Base-by-base conservation (phyloP, 2,329 filamentous ascomycete genomes). In the Calonectria honghensis region DNA sequence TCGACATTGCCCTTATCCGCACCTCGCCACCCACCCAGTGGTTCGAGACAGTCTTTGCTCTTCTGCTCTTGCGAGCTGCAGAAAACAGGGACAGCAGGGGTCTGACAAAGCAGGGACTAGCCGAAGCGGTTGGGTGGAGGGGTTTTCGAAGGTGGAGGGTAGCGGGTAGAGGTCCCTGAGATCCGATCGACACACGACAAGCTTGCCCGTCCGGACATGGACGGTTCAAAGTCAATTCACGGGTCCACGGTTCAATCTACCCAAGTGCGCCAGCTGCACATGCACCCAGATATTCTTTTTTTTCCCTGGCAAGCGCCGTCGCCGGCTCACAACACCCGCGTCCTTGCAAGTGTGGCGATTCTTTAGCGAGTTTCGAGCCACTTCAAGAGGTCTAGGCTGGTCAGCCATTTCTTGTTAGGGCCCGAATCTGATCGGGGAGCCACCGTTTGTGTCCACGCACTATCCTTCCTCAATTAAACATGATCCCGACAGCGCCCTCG, bases 111-210 rank as follows among this genome's bases (percentile, higher is more conserved):
- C 76, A 79, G 77, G 79, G 75, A 73, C 76, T 63, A 79, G 73
- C 75, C 75, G 75, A 79, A 75, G 77, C 69, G 79, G 65, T 52
- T 67, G 18, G 54, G 54, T 59, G 54, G 54, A 67, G 48, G 66
- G 52, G 24, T 24, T 24, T 24, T 24, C 24, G 24, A 24, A 24
- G 54, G 54, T 59, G 54, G 54, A 67, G 48, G 66, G 52, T 59
- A 77, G 72, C 75, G 71, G 76, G 78, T 78, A 76, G 78, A 79
- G 76, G 79, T 79, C 79, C 79, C 79, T 80, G 78, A 81, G 79
- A 81, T 81, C 79, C 73, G 79, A 81, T 81, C 79, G 79, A 81
- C 77, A 80, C 73, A 72, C 74, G 75, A 80, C 73, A 78, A 73
- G 74, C 76, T 78, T 75, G 74, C 73, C 67, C 68, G 10, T 52